Evolutionary conservation across 176 grass and related monocot species (phyloP).

Genomic region (Musa beccarii): DNA sequence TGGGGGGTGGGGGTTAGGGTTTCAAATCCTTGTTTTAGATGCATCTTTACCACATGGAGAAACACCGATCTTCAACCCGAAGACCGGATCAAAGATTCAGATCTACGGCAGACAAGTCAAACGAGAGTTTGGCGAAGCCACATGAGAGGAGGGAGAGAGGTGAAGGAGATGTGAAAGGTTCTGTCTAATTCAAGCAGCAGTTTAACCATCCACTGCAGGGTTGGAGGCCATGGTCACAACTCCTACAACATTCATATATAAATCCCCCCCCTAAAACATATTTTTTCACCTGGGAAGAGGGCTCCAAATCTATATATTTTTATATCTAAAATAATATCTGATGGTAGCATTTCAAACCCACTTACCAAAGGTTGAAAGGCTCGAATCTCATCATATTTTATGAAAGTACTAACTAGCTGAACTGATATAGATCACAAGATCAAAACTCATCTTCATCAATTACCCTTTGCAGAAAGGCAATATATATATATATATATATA

Average conservation of each 20-base stretch:
- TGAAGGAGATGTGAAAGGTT: not conserved
- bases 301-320: no score
- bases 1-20: not conserved
- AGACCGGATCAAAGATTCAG: not conserved
- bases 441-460: no score
- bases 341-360: no score
- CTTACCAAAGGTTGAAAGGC: no score
- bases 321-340: no score
- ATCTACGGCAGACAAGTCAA: not conserved
- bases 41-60: not conserved
- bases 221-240: not conserved
- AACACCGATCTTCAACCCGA: not conserved
- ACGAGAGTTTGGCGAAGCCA: not conserved
- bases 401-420: no score
- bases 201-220: not conserved
- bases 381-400: no score
- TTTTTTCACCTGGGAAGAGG: not conserved
- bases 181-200: not conserved
- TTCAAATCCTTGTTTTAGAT: not conserved
- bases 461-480: no score
- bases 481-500: no score
- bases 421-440: no score
- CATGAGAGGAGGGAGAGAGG: not conserved
- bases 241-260: not conserved
- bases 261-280: no score